A percentile compares a stretch with the other conserved stretches of the same genome.
Conservation (phyloP, 805 yeast species). For the Metschnikowia amazonensis region DNA sequence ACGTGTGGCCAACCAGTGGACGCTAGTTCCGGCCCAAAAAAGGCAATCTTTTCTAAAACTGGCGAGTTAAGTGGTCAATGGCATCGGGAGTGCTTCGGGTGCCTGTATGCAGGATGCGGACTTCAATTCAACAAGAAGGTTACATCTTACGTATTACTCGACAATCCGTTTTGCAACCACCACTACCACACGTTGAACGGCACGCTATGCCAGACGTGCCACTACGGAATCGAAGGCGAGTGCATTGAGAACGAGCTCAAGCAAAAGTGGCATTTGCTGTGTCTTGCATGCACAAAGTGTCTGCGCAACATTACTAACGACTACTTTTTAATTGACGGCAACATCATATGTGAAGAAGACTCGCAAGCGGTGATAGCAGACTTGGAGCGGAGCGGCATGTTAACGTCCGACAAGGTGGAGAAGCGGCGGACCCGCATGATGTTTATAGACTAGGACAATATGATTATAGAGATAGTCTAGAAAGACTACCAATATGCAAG, state of each 20-base stretch:
- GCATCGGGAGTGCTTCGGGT: slow-evolving; percentile 85
- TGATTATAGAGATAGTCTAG: slow-evolving; percentile 27
- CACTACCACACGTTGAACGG: slow-evolving; percentile 76
- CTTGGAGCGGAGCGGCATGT: slow-evolving; percentile 12
- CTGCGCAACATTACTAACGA: slow-evolving; percentile 46
- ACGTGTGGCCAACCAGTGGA: slow-evolving; percentile 55
- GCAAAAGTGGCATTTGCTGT: slow-evolving; percentile 71
- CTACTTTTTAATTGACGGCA: slow-evolving; percentile 48
- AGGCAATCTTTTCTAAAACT: slow-evolving; percentile 78
- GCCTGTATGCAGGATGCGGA: slow-evolving; percentile 54
- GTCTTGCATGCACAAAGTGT: slow-evolving; percentile 71
- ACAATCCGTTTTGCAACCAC: slow-evolving; percentile 74
- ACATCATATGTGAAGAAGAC: slow-evolving; percentile 51
- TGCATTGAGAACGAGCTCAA: slow-evolving; percentile 74
- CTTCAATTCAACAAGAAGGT: slow-evolving; percentile 54
- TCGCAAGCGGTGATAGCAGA: slow-evolving; percentile 29
- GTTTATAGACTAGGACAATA: slow-evolving; percentile 28
- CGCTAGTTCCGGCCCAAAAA: slow-evolving; percentile 38
- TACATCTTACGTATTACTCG: slow-evolving; percentile 72
- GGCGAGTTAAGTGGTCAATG: slow-evolving; percentile 88
- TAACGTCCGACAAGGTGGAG: slow-evolving; percentile 34
- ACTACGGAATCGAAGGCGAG: slow-evolving; percentile 79
- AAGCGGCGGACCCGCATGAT: slow-evolving; percentile 42
- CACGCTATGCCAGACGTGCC: slow-evolving; percentile 70
- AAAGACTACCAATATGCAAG: no score